Evolutionary conservation across 345 rosid species (phyloP).

Genomic region (Barbarea vulgaris): DNA sequence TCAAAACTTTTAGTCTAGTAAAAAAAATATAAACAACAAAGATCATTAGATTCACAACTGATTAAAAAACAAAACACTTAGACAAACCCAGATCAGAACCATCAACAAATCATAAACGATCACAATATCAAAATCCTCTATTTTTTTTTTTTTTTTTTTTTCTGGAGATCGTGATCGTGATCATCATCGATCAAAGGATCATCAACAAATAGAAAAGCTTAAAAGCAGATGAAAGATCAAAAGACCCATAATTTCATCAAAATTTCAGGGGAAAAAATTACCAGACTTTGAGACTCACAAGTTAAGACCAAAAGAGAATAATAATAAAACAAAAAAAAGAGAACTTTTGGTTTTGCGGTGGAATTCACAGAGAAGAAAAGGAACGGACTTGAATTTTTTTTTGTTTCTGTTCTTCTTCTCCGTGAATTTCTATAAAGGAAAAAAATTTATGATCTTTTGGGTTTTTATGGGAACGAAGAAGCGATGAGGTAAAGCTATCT

Average conservation of each 20-base stretch:
- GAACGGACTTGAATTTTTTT: slow-evolving; percentile 24
- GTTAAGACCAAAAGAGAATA: slow-evolving; percentile 29
- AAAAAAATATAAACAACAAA: neutral
- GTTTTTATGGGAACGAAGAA: slow-evolving; percentile 15
- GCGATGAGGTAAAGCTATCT: slow-evolving; percentile 4
- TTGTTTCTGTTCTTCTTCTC: slow-evolving; percentile 17
- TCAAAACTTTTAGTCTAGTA: neutral
- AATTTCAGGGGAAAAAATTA: slow-evolving; percentile 14
- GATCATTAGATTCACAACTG: slow-evolving; percentile 24
- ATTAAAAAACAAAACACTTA: neutral
- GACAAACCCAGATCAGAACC: slow-evolving; percentile 34
- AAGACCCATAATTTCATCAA: slow-evolving; percentile 1
- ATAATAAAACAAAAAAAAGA: too few species aligned
- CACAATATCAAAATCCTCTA: neutral
- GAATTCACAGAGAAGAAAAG: slow-evolving; percentile 27
- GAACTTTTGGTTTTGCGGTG: neutral
- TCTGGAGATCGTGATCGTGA: slow-evolving; percentile 22
- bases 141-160: neutral
- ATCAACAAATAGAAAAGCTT: slow-evolving; percentile 6
- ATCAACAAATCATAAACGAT: slow-evolving; percentile 28
- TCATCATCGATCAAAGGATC: slow-evolving; percentile 28
- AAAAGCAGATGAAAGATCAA: slow-evolving; percentile 11
- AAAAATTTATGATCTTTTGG: neutral
- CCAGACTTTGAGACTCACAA: slow-evolving; percentile 41
- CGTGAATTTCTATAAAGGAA: slow-evolving; percentile 28